A percentile compares a stretch with the other conserved stretches of the same genome.
phyloP scores from a whole-genome alignment of 2,329 filamentous ascomycete species.

The Monosporascus sp. region DNA sequence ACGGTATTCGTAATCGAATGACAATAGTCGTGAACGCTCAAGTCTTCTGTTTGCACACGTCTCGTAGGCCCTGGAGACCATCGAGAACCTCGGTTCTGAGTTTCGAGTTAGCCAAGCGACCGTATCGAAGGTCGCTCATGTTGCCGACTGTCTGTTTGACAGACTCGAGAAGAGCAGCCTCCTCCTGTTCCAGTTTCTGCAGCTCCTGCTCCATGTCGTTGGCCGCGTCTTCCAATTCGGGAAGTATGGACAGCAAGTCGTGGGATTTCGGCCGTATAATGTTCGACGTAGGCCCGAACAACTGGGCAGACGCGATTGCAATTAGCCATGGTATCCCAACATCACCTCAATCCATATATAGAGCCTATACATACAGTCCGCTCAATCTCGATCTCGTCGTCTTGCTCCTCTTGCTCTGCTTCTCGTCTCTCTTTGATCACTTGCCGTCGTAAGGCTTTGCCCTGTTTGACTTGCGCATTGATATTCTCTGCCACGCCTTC shows the following conservation, averaged over 20 bases:
- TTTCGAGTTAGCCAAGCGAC: conserved; percentile 61
- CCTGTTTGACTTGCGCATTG: conserved; percentile 56
- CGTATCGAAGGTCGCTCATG: conserved; percentile 79
- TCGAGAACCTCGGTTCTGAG: conserved; percentile 63
- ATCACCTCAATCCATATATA: neutral
- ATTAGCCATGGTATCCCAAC: conserved; percentile 4
- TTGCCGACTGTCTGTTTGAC: conserved; percentile 63
- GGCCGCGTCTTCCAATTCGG: conserved; percentile 64
- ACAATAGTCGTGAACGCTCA: conserved; percentile 19
- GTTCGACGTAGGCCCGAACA: conserved; percentile 50
- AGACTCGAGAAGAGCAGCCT: conserved; percentile 52
- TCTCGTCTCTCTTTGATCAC: conserved; percentile 49
- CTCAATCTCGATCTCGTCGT: conserved; percentile 61
- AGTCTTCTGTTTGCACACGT: conserved; percentile 51
- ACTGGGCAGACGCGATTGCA: conserved; percentile 33
- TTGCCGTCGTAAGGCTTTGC: conserved; percentile 52
- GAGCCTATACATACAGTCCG: conserved; percentile 39
- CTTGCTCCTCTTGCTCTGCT: conserved; percentile 49
- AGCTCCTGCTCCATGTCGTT: conserved; percentile 65
- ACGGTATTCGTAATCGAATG: conserved; percentile 17
- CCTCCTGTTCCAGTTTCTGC: conserved; percentile 58
- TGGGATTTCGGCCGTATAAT: conserved; percentile 48
- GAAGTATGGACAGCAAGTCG: conserved; percentile 58
- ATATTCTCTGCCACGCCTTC: conserved; percentile 64
- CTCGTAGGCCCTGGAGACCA: conserved; percentile 59